phyloP scores from a whole-genome alignment of 441 rosid species.

The Isatis lusitanica region DNA sequence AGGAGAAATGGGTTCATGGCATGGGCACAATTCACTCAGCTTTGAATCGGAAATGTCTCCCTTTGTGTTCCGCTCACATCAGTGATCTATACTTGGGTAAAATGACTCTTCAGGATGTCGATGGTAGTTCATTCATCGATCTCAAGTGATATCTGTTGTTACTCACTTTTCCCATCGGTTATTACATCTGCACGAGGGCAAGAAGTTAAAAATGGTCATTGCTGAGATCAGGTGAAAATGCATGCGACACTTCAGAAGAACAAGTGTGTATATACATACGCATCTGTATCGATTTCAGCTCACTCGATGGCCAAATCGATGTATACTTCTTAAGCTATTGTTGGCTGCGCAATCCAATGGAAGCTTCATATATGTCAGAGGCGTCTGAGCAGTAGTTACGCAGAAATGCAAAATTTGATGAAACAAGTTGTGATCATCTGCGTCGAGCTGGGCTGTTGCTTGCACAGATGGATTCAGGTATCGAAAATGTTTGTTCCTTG shows the following conservation, averaged over 20 bases:
- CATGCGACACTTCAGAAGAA: no score
- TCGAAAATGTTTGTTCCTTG: not conserved
- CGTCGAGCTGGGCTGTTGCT: not conserved
- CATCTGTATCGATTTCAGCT: not conserved
- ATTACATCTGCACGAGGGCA: not conserved
- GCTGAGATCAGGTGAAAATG: conserved; percentile 3
- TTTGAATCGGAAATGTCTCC: conserved; percentile 58
- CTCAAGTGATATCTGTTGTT: conserved; percentile 42
- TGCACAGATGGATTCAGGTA: not conserved
- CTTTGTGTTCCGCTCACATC: conserved; percentile 69
- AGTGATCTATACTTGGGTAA: conserved; percentile 67
- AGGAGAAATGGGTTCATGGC: conserved; percentile 58
- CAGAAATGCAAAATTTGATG: not conserved
- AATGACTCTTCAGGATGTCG: conserved; percentile 78
- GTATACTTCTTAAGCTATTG: not conserved
- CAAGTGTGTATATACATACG: no score
- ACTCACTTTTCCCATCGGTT: not conserved
- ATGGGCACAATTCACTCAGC: conserved; percentile 62
- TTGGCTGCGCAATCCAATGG: not conserved
- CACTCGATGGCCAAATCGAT: not conserved
- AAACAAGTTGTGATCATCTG: not conserved
- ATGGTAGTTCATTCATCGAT: conserved; percentile 54
- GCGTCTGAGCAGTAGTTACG: not conserved
- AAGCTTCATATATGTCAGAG: not conserved
- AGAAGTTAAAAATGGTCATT: not conserved